A percentile compares a stretch with the other conserved stretches of the same genome.
Conservation (phyloP, 2,329 filamentous ascomycete species). For the Colletotrichum gigasporum region DNA sequence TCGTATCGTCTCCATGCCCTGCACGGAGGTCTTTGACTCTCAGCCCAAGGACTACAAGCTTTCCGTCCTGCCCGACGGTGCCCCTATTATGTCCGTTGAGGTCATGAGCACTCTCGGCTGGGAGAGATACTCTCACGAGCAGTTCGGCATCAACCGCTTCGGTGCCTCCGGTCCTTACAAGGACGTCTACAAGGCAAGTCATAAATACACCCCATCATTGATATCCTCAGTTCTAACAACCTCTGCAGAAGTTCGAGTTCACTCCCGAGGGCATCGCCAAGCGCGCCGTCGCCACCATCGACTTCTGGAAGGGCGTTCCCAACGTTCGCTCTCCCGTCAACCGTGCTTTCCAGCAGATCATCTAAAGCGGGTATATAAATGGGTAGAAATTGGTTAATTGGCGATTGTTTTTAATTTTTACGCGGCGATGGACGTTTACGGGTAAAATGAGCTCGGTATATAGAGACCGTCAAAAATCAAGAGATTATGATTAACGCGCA, state of each 20-base stretch:
- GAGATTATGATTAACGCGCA: conserved; percentile 33
- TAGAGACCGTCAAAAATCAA: conserved; percentile 32
- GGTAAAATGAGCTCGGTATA: conserved; percentile 33
- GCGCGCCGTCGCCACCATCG: conserved; percentile 88
- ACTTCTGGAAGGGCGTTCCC: conserved; percentile 95
- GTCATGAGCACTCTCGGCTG: conserved; percentile 97
- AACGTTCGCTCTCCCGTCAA: conserved; percentile 95
- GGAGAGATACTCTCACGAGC: conserved; percentile 99
- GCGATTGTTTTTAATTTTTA: conserved; percentile 26
- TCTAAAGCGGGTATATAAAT: conserved; percentile 64
- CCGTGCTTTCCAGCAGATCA: conserved; percentile 96
- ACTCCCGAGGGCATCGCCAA: conserved; percentile 96
- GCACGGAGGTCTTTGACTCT: conserved; percentile 95
- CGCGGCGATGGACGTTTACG: conserved; percentile 29
- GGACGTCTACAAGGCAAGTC: conserved; percentile 89
- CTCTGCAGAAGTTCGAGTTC: conserved; percentile 93
- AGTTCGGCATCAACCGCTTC: conserved; percentile 99
- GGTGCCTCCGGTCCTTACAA: conserved; percentile 97
- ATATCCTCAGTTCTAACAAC: conserved; percentile 46
- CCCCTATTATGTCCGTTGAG: conserved; percentile 93
- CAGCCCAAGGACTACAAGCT: conserved; percentile 96
- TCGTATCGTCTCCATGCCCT: conserved; percentile 94
- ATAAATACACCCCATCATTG: background rate
- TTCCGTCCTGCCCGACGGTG: conserved; percentile 90
- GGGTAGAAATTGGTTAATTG: conserved; percentile 31